Evolutionary conservation across 2,329 filamentous ascomycete genomes (phyloP), one percentile per base, ranked within the genome.

Genomic region (Alternaria incomplexa): DNA sequence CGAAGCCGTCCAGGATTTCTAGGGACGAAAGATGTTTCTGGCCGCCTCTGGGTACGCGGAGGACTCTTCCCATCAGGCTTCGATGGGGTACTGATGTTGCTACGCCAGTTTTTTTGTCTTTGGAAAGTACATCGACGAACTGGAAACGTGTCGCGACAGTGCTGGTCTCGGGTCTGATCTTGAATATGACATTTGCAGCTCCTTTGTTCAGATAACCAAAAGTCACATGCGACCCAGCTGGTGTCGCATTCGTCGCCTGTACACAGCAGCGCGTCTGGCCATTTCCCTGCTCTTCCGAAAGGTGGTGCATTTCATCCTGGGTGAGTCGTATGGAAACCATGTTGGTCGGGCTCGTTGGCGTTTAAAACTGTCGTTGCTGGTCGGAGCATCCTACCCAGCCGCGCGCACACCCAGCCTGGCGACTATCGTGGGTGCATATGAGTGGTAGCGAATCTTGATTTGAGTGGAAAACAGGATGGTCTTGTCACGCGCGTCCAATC

Each of bases 181-280:
- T 72, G 61, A 77, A 79, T 5, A 79, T 73, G 23, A 72, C 68
- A 30, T 79, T 79, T 17, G 77, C 77, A 15, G 74, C 77, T 10
- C 77, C 77, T 64, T 79, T 74, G 26, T 72, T 75, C 12, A 78
- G 70, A 52, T 73, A 78, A 12, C 64, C 48, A 25, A 79, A 69
- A 15, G 32, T 59, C 3, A 74, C 58, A 12, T 65, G 58, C 9
- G 54, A 59, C 6, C 46, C 58, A 9, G 48, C 30, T 12, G 71
- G 50, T 12, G 62, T 23, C 7, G 51, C 17, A 12, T 51, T 26
- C 2, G 45, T 52, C 46, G 48, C 63, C n/a, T 51, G 26, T 44
- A 73, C 51, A 44, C 70, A 73, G 46, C 70, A 71, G 10, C 64
- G 58, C 26, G 62, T 59, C 36, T 40, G 43, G 15, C 20, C 43